Evolutionary conservation across 2,329 filamentous ascomycete genomes (phyloP).

Genomic region (Coniochaeta hoffmannii): DNA sequence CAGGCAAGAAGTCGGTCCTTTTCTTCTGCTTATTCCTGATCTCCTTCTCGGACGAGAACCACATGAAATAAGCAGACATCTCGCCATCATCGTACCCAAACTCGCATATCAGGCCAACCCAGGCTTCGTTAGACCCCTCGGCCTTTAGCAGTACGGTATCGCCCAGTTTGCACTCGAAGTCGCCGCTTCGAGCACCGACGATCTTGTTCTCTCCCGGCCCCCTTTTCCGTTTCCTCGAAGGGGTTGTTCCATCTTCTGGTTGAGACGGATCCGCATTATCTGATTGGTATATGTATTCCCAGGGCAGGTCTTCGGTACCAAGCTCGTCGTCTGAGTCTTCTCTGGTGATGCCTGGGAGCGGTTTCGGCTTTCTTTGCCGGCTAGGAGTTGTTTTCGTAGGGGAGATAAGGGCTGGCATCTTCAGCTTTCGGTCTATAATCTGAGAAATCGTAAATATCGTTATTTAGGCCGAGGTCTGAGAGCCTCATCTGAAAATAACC

Average conservation of each 20-base stretch:
- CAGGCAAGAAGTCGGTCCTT: slow-evolving; percentile 66
- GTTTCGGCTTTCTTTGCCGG: slow-evolving; percentile 9
- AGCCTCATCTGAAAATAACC: neutral
- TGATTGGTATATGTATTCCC: slow-evolving; percentile 69
- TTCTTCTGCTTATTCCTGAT: slow-evolving; percentile 79
- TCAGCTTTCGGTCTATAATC: neutral
- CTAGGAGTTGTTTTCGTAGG: neutral
- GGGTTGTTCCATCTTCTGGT: slow-evolving; percentile 3
- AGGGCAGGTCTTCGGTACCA: slow-evolving; percentile 61
- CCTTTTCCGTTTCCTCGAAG: slow-evolving; percentile 27
- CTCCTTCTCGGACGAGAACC: slow-evolving; percentile 90
- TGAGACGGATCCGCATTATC: slow-evolving; percentile 7
- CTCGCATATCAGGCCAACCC: slow-evolving; percentile 83
- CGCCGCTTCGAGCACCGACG: slow-evolving; percentile 74
- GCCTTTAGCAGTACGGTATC: slow-evolving; percentile 84
- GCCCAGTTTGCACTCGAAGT: slow-evolving; percentile 72
- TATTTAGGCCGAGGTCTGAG: too few relatives aligned
- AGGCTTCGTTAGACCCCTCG: slow-evolving; percentile 78
- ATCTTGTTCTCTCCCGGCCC: slow-evolving; percentile 43
- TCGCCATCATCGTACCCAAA: slow-evolving; percentile 70
- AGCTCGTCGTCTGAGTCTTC: slow-evolving; percentile 89
- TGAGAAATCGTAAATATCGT: neutral
- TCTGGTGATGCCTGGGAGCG: slow-evolving; percentile 50
- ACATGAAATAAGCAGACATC: slow-evolving; percentile 85
- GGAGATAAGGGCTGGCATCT: neutral